A percentile compares a stretch with the other conserved stretches of the same genome.
These are phyloP conservation scores for Mycena galericulata DNA, from an alignment of 768 basidiomycete species.

Conservation along the genomic window DNA sequence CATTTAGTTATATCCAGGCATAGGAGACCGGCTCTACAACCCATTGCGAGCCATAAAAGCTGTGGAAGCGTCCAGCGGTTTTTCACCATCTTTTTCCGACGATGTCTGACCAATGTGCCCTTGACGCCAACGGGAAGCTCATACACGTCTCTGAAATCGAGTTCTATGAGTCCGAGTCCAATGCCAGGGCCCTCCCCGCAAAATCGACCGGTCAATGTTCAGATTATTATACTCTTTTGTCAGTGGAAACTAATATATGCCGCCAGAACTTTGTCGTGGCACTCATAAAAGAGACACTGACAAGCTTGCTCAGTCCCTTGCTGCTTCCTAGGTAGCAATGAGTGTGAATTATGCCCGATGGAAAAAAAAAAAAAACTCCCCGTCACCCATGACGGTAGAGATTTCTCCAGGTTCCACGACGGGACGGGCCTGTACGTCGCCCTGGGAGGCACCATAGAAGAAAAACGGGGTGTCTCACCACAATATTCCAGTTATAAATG, in stretches of 20 bases:
- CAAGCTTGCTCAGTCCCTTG: neutral
- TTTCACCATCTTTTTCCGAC: too few relatives aligned
- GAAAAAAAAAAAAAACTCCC: too few relatives aligned
- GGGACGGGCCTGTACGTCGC: neutral
- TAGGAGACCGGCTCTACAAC: too few relatives aligned
- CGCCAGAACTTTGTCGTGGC: constrained; percentile 1
- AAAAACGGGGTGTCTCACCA: too few relatives aligned
- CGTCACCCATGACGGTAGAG: neutral
- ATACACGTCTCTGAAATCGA: too few relatives aligned
- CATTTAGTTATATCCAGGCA: too few relatives aligned
- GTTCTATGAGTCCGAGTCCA: neutral
- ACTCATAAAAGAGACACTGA: neutral
- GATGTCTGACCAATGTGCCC: too few relatives aligned
- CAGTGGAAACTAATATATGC: constrained; percentile 4
- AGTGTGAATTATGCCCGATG: neutral
- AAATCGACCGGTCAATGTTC: neutral
- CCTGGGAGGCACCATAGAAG: too few relatives aligned
- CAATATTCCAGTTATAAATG: too few relatives aligned
- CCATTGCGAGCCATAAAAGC: too few relatives aligned
- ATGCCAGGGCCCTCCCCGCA: constrained; percentile 1
- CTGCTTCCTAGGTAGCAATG: constrained; percentile 3
- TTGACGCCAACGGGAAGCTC: too few relatives aligned
- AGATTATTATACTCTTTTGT: neutral
- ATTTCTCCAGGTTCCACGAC: neutral
- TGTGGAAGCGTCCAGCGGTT: too few relatives aligned